A percentile compares a stretch with the other conserved stretches of the same genome.
phyloP scores from a whole-genome alignment of 495 filamentous ascomycete species.

The Tuber borchii region DNA sequence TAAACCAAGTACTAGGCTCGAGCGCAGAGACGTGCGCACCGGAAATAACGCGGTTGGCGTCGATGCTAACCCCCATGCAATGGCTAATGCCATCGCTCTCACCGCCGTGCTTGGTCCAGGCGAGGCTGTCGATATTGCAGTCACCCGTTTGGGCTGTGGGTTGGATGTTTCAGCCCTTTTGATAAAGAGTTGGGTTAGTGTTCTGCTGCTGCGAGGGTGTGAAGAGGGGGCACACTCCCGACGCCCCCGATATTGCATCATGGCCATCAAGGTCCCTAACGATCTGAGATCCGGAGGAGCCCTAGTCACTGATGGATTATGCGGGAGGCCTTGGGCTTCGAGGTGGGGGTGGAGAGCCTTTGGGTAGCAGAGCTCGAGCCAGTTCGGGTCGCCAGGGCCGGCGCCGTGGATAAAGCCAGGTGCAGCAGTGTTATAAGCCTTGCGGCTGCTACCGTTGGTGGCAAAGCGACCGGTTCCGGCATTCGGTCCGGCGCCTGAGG shows the following conservation, averaged over 20 bases:
- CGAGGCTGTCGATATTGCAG: slow-evolving; percentile 51
- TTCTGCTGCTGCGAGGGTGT: no score
- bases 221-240: slow-evolving; percentile 4
- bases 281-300: slow-evolving; percentile 26
- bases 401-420: slow-evolving; percentile 29
- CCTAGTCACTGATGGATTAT: slow-evolving; percentile 53
- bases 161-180: slow-evolving; percentile 50
- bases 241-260: slow-evolving; percentile 53
- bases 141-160: slow-evolving; percentile 51
- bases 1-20: slow-evolving; percentile 56
- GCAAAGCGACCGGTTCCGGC: slow-evolving; percentile 33
- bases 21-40: slow-evolving; percentile 53
- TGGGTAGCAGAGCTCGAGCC: slow-evolving; percentile 52
- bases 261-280: slow-evolving; percentile 49
- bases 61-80: slow-evolving; percentile 47
- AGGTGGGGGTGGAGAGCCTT: slow-evolving; percentile 50
- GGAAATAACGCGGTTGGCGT: slow-evolving; percentile 49
- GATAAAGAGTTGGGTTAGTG: slow-evolving; percentile 4
- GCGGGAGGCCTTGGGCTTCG: slow-evolving; percentile 47
- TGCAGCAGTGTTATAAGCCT: slow-evolving; percentile 20
- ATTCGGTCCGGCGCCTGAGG: slow-evolving; percentile 16
- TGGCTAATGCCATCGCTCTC: slow-evolving; percentile 55
- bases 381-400: slow-evolving; percentile 45
- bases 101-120: slow-evolving; percentile 58
- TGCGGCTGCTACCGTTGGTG: slow-evolving; percentile 35